These are phyloP conservation scores for Picea abies DNA, from an alignment of 83 land plant species.

Conservation along the genomic window DNA sequence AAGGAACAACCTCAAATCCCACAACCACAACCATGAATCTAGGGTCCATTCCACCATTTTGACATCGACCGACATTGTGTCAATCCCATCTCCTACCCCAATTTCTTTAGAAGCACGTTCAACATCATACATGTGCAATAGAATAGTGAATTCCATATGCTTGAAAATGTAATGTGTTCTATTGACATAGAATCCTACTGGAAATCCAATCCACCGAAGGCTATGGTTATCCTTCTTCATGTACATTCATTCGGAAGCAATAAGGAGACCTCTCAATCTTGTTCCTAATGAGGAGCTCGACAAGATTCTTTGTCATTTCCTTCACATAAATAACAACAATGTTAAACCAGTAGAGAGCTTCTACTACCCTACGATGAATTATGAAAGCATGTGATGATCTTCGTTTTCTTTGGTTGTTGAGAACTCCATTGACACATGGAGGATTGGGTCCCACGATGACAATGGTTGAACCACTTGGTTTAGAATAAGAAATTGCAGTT, in stretches of 20 bases:
- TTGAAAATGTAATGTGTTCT: conserved; percentile 61
- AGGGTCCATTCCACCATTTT: conserved; percentile 23
- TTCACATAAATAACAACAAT: no score
- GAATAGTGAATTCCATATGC: conserved; percentile 71
- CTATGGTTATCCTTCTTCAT: conserved; percentile 38
- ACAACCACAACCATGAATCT: conserved; percentile 69
- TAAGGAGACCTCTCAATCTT: no score
- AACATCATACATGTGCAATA: conserved; percentile 72
- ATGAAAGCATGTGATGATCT: no score
- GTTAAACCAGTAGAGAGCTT: no score
- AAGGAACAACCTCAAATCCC: conserved; percentile 65
- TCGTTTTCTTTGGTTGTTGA: no score
- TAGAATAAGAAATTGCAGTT: no score
- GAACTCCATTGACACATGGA: no score
- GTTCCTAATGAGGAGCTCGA: no score
- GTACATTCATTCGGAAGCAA: conserved; percentile 12
- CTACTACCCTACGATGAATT: no score
- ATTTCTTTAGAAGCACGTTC: conserved; percentile 50
- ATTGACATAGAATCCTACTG: conserved; percentile 49
- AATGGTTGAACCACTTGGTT: no score
- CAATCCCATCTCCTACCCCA: conserved; percentile 72
- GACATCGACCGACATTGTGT: conserved; percentile 26
- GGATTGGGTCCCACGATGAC: no score
- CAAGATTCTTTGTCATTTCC: no score
- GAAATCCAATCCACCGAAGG: conserved; percentile 73